Percentiles rank a stretch among this genome's conserved stretches.
Conservation (phyloP, 306 rosid species). For the Notholithocarpus densiflorus region DNA sequence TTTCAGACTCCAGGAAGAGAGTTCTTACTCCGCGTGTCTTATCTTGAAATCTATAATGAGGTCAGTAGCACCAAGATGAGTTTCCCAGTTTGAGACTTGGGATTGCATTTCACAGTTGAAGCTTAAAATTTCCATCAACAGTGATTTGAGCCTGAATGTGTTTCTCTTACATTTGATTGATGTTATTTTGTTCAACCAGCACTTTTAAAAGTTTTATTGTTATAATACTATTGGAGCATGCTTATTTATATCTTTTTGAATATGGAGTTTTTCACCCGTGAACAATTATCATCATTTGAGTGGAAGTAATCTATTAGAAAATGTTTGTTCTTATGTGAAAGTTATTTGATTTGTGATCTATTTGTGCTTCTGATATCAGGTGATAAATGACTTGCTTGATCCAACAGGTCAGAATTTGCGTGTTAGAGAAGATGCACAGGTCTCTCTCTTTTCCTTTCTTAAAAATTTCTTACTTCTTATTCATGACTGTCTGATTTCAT, state of each 20-base stretch:
- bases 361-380: constrained; percentile 60
- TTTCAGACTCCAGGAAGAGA: constrained; percentile 99
- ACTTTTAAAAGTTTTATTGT: background rate
- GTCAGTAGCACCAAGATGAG: constrained; percentile 33
- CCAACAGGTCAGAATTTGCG: constrained; percentile 99
- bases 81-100: background rate
- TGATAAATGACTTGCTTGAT: constrained; percentile 97
- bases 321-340: background rate
- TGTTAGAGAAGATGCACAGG: constrained; percentile 99
- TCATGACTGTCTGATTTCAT: constrained; percentile 3
- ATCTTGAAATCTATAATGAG: constrained; percentile 97
- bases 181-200: background rate
- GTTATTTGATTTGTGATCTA: constrained; percentile 21
- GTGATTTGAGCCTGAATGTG: background rate
- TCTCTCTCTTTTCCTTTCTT: constrained; percentile 24
- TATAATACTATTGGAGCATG: background rate
- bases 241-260: constrained; percentile 2
- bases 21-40: constrained; percentile 94
- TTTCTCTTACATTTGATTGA: background rate
- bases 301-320: background rate
- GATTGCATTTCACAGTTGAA: background rate
- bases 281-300: background rate
- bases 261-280: background rate
- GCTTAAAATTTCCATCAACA: background rate
- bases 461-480: background rate